These are phyloP conservation scores for Cyclotella distinguenda DNA, from an alignment of 108 stramenopile genomes.

Conservation along the genomic window DNA sequence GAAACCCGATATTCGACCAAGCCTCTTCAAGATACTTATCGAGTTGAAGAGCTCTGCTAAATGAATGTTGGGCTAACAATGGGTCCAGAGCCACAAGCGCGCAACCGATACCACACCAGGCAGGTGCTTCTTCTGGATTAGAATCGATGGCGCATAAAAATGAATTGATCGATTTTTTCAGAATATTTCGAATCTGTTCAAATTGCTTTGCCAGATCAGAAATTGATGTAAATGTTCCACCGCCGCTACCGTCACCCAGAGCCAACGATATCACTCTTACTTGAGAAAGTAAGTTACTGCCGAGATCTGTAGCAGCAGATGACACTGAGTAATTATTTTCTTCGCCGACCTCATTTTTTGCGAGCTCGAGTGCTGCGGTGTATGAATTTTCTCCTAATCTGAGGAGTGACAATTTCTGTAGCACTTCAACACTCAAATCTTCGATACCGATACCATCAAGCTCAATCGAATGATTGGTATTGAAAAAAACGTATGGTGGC, in stretches of 20 bases:
- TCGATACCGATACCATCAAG: constrained; percentile 14
- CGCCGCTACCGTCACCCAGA: constrained; percentile 30
- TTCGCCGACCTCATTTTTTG: constrained; percentile 13
- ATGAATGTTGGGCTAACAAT: constrained; percentile 69
- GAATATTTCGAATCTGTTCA: constrained; percentile 30
- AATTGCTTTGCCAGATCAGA: constrained; percentile 26
- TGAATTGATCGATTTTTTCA: constrained; percentile 27
- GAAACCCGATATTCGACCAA: constrained; percentile 66
- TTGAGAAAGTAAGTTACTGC: constrained; percentile 60
- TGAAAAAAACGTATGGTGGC: constrained; percentile 54
- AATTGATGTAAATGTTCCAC: constrained; percentile 15
- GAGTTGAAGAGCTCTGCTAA: constrained; percentile 58
- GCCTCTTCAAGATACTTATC: constrained; percentile 59
- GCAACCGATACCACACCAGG: constrained; percentile 77
- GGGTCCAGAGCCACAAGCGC: constrained; percentile 52
- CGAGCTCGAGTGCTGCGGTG: constrained; percentile 26
- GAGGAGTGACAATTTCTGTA: constrained; percentile 48
- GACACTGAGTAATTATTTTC: constrained; percentile 38
- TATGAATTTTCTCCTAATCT: constrained; percentile 53
- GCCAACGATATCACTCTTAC: constrained; percentile 44
- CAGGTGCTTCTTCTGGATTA: constrained; percentile 49
- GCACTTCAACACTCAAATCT: background rate
- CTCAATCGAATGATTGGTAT: background rate
- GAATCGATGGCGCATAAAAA: constrained; percentile 36
- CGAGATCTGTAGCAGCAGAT: constrained; percentile 54